Evolutionary conservation across 768 basidiomycete genomes (phyloP), one percentile per base, ranked within the genome.

Genomic region (Austroboletus festivus): DNA sequence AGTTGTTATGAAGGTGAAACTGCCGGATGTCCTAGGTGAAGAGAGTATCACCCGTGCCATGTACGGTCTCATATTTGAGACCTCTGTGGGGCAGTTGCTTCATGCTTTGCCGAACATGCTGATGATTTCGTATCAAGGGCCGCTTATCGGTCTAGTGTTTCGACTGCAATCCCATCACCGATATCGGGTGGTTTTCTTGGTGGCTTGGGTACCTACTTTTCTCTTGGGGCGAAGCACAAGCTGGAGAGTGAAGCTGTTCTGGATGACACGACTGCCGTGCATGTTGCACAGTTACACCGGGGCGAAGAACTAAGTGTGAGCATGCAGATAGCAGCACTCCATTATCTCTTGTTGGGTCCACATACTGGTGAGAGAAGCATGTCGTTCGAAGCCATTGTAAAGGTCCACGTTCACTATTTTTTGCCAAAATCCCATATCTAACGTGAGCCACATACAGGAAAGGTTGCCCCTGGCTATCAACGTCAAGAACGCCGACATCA

Each of bases 121-220:
- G 39, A 62, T 22, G 11, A 28, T 19, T 22, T 30, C 30, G 3
- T 38, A 42, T 13, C 55, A 91, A 28, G 89, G 24, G 59, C 87
- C 33, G 88, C 90, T 0, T 87, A 89, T 58, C 80, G 81, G 18
- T 67, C 75, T 8, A 89, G 91, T 4, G 85, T 93, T 3, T 89
- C 88, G 2, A 77, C 74, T 1, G 86, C 77, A 2, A 72, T 93
- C 13, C 73, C 77, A 0, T 77, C 82, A 0, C 91, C 90, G 0
- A 59, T 67, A 6, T 73, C 79, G 3, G 18, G 42, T 7, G 79
- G 84, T 7, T 78, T 89, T 55, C 60, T 89, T 30, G 64, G 71
- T 0, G 91, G 91, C 0, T 60, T 90, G 33, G 79, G 82, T 15
- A 75, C 78, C 5, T 73, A 77, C 11, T 83, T 89, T 64, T 76